phyloP scores from a whole-genome alignment of 768 basidiomycete genomes.

The Rhodotorula taiwanensis region DNA sequence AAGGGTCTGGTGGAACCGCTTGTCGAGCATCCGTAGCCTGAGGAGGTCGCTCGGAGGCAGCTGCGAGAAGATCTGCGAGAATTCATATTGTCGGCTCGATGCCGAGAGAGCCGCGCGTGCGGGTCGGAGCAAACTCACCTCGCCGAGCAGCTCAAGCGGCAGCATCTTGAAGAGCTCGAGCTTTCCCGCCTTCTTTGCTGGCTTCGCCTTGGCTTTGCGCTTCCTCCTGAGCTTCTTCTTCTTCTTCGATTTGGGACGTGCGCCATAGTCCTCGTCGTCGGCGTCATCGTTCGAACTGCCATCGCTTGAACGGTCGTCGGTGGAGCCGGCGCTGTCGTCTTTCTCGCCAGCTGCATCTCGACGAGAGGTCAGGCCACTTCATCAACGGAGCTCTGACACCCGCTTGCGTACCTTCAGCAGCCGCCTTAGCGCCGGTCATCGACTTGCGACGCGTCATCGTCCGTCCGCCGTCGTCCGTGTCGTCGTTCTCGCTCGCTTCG shows the following conservation, averaged over 20 bases:
- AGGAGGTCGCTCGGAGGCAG: conserved; percentile 40
- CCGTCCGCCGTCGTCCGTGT: neutral
- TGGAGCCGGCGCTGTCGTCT: neutral
- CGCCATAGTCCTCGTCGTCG: neutral
- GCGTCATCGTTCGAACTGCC: neutral
- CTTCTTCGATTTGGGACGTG: neutral
- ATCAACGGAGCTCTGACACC: no score
- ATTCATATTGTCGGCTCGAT: conserved; percentile 29
- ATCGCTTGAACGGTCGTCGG: neutral
- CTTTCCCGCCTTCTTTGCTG: conserved; percentile 29
- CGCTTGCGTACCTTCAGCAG: no score
- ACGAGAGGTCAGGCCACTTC: no score
- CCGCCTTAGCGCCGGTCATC: no score
- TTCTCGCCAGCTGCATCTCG: neutral
- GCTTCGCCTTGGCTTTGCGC: conserved; percentile 33
- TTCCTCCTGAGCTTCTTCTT: neutral
- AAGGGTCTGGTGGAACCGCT: neutral
- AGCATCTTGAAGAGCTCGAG: conserved; percentile 14
- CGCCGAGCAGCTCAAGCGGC: conserved; percentile 13
- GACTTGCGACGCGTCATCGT: no score
- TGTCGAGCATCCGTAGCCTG: neutral
- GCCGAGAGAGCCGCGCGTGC: conserved; percentile 1
- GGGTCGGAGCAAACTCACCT: conserved; percentile 24
- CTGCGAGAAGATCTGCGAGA: conserved; percentile 14
- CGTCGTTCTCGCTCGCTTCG: conserved; percentile 8